Base-by-base conservation (phyloP, 139 green algal species). In the Chlorella sorokiniana region DNA sequence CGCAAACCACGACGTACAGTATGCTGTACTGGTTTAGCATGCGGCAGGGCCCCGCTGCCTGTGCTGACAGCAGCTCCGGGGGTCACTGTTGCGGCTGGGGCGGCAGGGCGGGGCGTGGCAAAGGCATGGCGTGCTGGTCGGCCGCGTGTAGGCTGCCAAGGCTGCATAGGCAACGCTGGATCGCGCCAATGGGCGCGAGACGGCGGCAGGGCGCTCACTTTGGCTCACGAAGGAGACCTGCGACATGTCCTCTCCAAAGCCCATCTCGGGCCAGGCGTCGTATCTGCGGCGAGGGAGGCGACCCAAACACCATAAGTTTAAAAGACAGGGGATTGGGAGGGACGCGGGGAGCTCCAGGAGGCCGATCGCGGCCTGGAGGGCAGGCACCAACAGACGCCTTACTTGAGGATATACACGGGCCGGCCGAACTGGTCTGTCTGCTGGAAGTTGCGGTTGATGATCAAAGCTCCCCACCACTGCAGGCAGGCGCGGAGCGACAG, bases 361-460 rank as follows among this genome's bases (percentile, higher is more conserved):
- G 40, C 42, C 69, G 9, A 48, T 9, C 37, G 31, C n/a, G 33
- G 8, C n/a, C 45, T 31, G 18, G 11, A 23, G 33, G 71, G n/a
- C 71, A 79, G 14, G 56, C 52, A 79, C 33, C 37, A 68, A 52
- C 72, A 67, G 44, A 52, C 72, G 38, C 14, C 72, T 79, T 27
- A 79, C 72, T 79, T 79, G 72, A 79, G 72, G 72, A 79, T 79
- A 45, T 79, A 79, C 16, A 79, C 54, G 35, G 72, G 72, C 72
- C 72, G 72, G 4, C 72, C 72, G 25, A 79, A 48, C 35, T 29
- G 40, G 72, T 79, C 72, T 40, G 72, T 79, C 51, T 79, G 72
- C 72, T 33, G 52, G 72, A 79, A 79, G 72, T 79, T 79, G 72
- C 72, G 72, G 72, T 79, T 79, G 51, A 79, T 67, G 72, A 79